phyloP scores from a whole-genome alignment of 1,284 basidiomycete genomes.

The Agaricales sp. region DNA sequence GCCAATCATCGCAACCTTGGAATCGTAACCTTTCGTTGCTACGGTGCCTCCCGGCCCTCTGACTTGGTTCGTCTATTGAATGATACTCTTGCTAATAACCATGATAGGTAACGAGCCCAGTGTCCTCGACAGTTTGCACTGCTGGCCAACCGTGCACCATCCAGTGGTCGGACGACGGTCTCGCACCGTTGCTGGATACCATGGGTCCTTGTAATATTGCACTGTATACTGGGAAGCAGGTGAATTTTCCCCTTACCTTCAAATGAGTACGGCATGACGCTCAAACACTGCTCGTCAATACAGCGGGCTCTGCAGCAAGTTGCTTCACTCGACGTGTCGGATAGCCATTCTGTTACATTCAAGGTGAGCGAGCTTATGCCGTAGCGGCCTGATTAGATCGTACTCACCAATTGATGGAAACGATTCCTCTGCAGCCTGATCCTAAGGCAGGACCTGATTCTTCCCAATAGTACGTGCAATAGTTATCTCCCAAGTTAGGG shows the following conservation, averaged over 20 bases:
- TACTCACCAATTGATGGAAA: too few relatives aligned
- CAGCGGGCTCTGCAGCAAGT: slow-evolving; percentile 33
- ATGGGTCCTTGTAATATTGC: slow-evolving; percentile 42
- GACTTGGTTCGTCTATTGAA: too few relatives aligned
- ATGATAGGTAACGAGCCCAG: slow-evolving; percentile 41
- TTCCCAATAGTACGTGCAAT: slow-evolving; percentile 38
- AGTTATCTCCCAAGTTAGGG: neutral
- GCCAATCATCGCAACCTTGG: too few relatives aligned
- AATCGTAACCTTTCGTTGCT: too few relatives aligned
- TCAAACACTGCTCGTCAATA: neutral
- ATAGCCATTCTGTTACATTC: neutral
- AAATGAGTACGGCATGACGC: too few relatives aligned
- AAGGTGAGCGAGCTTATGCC: neutral
- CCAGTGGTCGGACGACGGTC: slow-evolving; percentile 52
- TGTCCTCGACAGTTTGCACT: slow-evolving; percentile 28
- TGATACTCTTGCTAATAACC: too few relatives aligned
- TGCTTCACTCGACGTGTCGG: slow-evolving; percentile 1
- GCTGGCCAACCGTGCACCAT: slow-evolving; percentile 43
- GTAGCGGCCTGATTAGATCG: too few relatives aligned
- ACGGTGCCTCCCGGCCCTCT: too few relatives aligned
- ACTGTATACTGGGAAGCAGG: slow-evolving; percentile 43
- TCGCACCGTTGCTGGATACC: slow-evolving; percentile 31
- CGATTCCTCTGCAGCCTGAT: slow-evolving; percentile 21
- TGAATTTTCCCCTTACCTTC: slow-evolving; percentile 17
- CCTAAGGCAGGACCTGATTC: slow-evolving; percentile 18